Base-by-base conservation (phyloP, 306 rosid species). In the Vachellia collinsii region DNA sequence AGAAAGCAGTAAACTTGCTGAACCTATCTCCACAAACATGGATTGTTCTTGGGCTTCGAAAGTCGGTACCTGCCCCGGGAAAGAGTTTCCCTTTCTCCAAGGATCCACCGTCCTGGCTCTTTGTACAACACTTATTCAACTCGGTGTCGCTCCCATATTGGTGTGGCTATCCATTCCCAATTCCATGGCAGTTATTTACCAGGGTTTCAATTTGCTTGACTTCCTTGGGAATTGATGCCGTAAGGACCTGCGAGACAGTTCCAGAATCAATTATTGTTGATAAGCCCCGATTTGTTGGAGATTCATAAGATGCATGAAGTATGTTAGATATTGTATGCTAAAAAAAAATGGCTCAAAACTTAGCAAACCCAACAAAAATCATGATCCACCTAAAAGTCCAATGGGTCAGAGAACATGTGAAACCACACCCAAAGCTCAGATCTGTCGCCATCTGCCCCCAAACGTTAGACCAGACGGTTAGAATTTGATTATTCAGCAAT, bases 221-320 rank as follows among this genome's bases (percentile, higher is more conserved):
- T 87, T 69, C 99, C 87, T 95, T 95, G 8, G 98, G 98, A 66
- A 93, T 82, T 39, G 99, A 95, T 9, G 88, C 98, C 3, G 97
- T 95, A 38, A 93, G 91, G 41, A 93, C 97, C 99, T 95, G 91
- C 65, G 80, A 50, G 38, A 61, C 66, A 59, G 11, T 56, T n/a
- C 9, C 22, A 83, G 77, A 19, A 66, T 66, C 48, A 19, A 48
- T 66, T 66, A 38, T 11, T 29, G 34, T 17, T 17, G 58, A 17
- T 16, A 17, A 51, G 59, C 22, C 59, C 17, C 20, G 6, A 17
- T 51, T 6, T 51, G 59, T 51, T 51, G 3, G 22, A 51, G 20
- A 51, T 16, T 50, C 17, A 6, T 16, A 51, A 51, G n/a, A 51
- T 17, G 7, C 20, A 17, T 17, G 10, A 23, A 59, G 11, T 17